Conservation (phyloP, 2,329 filamentous ascomycete species). For the Colletotrichum sidae region DNA sequence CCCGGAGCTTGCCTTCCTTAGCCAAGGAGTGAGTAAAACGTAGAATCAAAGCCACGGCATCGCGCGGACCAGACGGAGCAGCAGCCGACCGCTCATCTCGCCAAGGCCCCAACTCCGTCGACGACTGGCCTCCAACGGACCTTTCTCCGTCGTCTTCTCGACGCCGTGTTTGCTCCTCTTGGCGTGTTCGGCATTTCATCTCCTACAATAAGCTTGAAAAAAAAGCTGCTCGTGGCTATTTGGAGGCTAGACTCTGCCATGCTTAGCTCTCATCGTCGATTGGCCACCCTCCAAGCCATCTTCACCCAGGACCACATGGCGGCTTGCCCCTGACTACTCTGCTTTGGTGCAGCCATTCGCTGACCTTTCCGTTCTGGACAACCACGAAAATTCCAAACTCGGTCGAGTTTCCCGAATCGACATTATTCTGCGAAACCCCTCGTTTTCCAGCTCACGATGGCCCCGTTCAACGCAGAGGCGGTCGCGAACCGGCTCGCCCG, state of each 20-base stretch:
- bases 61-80: too few species aligned
- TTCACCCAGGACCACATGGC: slow-evolving; percentile 1
- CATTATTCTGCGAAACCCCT: background rate
- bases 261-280: background rate
- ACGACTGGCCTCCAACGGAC: too few species aligned
- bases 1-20: too few species aligned
- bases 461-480: background rate
- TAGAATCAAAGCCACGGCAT: too few species aligned
- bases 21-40: too few species aligned
- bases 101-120: too few species aligned
- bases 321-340: slow-evolving; percentile 14
- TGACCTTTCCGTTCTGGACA: background rate
- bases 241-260: background rate
- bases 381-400: background rate
- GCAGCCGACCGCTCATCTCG: too few species aligned
- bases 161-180: slow-evolving; percentile 5
- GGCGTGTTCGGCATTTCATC: background rate
- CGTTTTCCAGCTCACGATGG: background rate
- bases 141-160: background rate
- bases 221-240: background rate
- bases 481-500: background rate
- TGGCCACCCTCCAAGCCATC: slow-evolving; percentile 9
- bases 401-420: background rate
- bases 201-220: background rate
- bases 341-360: background rate